Conservation (phyloP, 108 stramenopile genomes). For the Cylindrotheca closterium region DNA sequence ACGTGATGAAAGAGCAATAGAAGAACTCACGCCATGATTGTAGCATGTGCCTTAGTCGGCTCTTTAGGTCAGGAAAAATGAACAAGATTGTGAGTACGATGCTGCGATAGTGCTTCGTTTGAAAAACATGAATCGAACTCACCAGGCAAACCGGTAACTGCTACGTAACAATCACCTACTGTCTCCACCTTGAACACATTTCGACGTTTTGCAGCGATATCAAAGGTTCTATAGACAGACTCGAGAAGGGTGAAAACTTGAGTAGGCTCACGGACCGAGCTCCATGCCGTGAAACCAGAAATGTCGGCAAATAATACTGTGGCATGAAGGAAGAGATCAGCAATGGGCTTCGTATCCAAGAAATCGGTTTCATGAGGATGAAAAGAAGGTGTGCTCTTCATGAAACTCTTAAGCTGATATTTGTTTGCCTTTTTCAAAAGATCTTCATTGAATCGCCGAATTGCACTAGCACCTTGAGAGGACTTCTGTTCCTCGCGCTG, state of each 20-base stretch:
- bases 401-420: conserved; percentile 13
- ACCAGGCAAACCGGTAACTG: conserved; percentile 49
- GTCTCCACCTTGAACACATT: conserved; percentile 54
- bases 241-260: conserved; percentile 61
- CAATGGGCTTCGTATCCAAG: conserved; percentile 53
- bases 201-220: conserved; percentile 36
- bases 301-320: conserved; percentile 68
- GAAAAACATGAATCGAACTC: no score
- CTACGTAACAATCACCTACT: conserved; percentile 61
- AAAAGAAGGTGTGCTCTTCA: neutral
- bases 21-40: conserved; percentile 45
- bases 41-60: conserved; percentile 46
- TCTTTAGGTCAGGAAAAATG: no score
- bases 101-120: no score
- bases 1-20: no score
- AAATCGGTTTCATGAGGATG: neutral
- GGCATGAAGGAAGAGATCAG: conserved; percentile 65
- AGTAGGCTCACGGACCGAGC: conserved; percentile 39
- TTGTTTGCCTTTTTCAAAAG: conserved; percentile 12
- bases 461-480: neutral
- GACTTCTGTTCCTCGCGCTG: neutral
- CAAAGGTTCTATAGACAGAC: conserved; percentile 50
- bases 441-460: neutral
- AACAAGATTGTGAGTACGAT: no score
- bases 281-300: conserved; percentile 48